Evolutionary conservation across 2,329 filamentous ascomycete genomes (phyloP).

Genomic region (Dactylonectria macrodidyma): DNA sequence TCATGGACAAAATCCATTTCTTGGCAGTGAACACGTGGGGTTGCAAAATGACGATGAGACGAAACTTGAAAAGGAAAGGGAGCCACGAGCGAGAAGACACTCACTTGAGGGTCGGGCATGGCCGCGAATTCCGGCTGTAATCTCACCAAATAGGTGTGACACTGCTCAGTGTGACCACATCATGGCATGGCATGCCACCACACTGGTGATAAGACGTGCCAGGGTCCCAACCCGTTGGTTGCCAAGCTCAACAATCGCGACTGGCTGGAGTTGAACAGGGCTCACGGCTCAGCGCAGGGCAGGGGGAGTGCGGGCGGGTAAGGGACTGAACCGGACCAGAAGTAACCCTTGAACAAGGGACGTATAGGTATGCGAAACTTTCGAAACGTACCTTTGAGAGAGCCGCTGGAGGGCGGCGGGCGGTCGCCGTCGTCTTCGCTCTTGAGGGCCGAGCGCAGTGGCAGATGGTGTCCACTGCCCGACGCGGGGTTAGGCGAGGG

Average conservation of each 20-base stretch:
- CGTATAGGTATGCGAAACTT: neutral
- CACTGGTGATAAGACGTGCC: constrained; percentile 31
- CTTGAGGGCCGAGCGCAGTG: constrained; percentile 62
- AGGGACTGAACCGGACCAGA: constrained; percentile 3
- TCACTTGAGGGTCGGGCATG: constrained; percentile 28
- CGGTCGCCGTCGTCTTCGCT: constrained; percentile 59
- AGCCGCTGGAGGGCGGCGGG: constrained; percentile 54
- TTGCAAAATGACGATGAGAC: constrained; percentile 6
- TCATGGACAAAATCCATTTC: constrained; percentile 15
- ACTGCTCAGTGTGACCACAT: constrained; percentile 23
- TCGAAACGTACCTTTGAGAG: constrained; percentile 60
- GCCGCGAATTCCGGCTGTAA: constrained; percentile 10
- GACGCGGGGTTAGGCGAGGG: constrained; percentile 38
- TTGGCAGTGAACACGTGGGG: constrained; percentile 18
- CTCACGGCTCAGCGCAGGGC: constrained; percentile 25
- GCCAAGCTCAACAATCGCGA: constrained; percentile 23
- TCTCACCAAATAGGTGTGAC: constrained; percentile 18
- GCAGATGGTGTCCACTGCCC: constrained; percentile 45
- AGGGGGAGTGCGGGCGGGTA: constrained; percentile 20
- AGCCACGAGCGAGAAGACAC: constrained; percentile 19
- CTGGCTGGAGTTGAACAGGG: constrained; percentile 28
- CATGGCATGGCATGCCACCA: constrained; percentile 31
- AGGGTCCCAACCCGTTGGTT: constrained; percentile 25
- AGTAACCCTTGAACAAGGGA: constrained; percentile 15
- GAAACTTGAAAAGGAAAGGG: constrained; percentile 5